Conservation (phyloP, 306 rosid genomes). For the Trichosanthes cucumerina region DNA sequence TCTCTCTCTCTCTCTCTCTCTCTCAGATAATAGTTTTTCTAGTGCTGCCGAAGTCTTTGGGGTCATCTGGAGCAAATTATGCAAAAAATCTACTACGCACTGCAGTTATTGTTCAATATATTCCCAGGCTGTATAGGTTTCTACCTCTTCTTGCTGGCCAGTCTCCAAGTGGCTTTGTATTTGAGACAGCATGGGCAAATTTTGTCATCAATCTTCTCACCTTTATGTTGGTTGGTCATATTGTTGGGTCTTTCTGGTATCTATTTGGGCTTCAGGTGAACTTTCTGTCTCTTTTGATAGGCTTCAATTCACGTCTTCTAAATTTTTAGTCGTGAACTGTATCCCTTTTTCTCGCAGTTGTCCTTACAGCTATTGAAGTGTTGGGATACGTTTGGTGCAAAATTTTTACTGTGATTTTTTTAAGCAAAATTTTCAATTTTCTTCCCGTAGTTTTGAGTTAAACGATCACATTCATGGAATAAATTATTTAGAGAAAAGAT, state of each 20-base stretch:
- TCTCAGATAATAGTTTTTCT: slow-evolving; percentile 47
- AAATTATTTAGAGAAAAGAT: not conserved
- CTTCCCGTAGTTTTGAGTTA: not conserved
- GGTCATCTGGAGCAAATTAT: slow-evolving; percentile 58
- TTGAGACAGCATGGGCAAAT: slow-evolving; percentile 76
- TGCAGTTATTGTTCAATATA: slow-evolving; percentile 53
- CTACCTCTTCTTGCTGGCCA: slow-evolving; percentile 56
- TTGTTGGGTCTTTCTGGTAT: slow-evolving; percentile 80
- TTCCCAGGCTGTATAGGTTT: slow-evolving; percentile 62
- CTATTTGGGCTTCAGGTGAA: slow-evolving; percentile 75
- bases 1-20: not conserved
- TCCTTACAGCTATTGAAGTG: not conserved
- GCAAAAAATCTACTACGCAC: slow-evolving; percentile 60
- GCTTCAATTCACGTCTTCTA: not conserved
- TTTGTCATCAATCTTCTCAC: slow-evolving; percentile 67
- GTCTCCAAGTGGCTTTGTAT: slow-evolving; percentile 61
- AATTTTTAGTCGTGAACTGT: not conserved
- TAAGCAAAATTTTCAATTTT: not conserved
- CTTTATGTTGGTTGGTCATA: slow-evolving; percentile 54
- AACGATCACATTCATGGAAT: not conserved
- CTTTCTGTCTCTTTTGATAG: not conserved
- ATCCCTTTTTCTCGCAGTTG: not conserved
- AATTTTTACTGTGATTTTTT: not conserved
- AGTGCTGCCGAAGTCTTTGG: slow-evolving; percentile 37
- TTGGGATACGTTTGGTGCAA: not conserved